Evolutionary conservation across 2,329 filamentous ascomycete genomes (phyloP), one percentile per base, ranked within the genome.

Genomic region (Aspergillus calidoustus): DNA sequence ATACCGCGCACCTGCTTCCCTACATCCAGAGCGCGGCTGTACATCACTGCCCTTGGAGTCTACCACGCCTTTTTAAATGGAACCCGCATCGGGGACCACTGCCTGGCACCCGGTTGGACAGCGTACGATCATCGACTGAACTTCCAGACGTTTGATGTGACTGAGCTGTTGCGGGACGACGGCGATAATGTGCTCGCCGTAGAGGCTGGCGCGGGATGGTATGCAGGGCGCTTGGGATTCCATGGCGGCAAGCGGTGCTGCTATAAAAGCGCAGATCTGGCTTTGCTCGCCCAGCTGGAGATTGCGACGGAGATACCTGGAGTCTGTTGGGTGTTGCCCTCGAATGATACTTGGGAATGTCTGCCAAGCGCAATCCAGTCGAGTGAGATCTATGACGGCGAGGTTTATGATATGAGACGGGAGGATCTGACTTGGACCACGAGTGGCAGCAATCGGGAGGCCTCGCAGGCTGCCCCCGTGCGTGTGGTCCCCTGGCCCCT

Each of bases 101-200:
- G 31, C 9, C 23, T 57, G 46, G 55, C 55, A 3, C 55, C 55
- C 5, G 55, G 55, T 1, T 57, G 55, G 55, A 57, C 55, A 5
- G 17, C 17, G 1, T 57, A 57, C 7, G 13, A 51, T 13, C 47
- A 57, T 17, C 55, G 55, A 1, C 19, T 57, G 5, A 51, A 50
- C 23, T 57, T 23, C 22, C 55, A 57, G 31, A 11, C 15, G 3
- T 51, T 57, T 15, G 55, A 57, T 30, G 34, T 57, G 3, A 38
- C 46, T 6, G 15, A 41, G 3, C 13, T 57, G 22, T 6, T 57
- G 8, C n/a, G 9, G 5, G 15, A 7, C 7, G 31, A 7, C 5
- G 30, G 22, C 8, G 19, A 28, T 8, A 57, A 57, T 30, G 31
- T 44, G 4, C 19, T 57, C 8, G 46, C 46, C 11, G 34, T 57